Base-by-base conservation (phyloP, 805 yeast genomes). In the Torulaspora indica region DNA sequence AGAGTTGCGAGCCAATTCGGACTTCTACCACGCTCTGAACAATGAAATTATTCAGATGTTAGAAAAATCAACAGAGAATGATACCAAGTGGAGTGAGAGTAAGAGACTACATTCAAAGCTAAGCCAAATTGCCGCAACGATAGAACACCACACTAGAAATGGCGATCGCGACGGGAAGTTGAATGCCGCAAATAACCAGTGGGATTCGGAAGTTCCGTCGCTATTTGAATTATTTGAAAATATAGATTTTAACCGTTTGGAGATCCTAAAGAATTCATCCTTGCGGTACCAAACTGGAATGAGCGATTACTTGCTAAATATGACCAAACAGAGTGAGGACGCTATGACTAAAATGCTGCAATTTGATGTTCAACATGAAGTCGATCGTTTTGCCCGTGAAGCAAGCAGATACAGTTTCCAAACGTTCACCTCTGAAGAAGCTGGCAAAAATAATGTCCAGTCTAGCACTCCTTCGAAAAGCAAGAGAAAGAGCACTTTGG, bases 171-270 rank as follows among this genome's bases (percentile, higher is more conserved):
- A 61, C 51, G 66, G 57, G 65, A 75, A 68, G 51, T 64, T 69
- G 38, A 62, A 57, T 12, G 61, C 66, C 38, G 74, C 78, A 25
- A 79, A 75, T 42, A 70, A 70, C 28, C 75, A 77, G 54, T 88
- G 96, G 96, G 81, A 80, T 49, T 69, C 77, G 42, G 80, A 81
- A 60, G 91, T 93, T 2, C 91, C 95, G 2, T 78, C 75, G 43
- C 78, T 84, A 34, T 83, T 85, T 58, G 82, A 81, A 53, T 78
- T 78, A 51, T 82, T 88, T 60, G 93, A 87, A 58, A 73, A 72
- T 49, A 79, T 82, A 53, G 95, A 88, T 61, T 73, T 69, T 56
- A 68, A 69, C 63, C 79, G 86, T 67, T 72, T 78, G 63, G 71
- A 66, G 47, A 73, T 79, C 46, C 69, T 87, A 48, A 82, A 86